A percentile compares a stretch with the other conserved stretches of the same genome.
Conservation (phyloP, 768 basidiomycete genomes). For the Paxillus ammoniavirescens region DNA sequence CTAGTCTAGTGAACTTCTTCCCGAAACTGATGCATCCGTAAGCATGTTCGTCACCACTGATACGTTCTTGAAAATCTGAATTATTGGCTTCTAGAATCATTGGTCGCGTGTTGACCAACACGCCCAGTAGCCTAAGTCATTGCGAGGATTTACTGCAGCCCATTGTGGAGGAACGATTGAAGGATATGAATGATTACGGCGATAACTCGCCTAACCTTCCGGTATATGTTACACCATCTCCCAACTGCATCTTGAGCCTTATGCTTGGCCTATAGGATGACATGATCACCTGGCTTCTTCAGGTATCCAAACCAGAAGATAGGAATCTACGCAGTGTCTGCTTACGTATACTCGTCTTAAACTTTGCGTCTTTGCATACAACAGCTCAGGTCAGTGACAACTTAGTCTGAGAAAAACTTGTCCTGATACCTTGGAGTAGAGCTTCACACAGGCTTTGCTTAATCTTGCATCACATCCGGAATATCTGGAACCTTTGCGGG, state of each 20-base stretch:
- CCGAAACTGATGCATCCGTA: conserved; percentile 36
- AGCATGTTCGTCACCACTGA: conserved; percentile 9
- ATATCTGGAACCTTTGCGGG: conserved; percentile 38
- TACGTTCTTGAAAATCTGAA: conserved; percentile 12
- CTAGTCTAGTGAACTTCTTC: conserved; percentile 32
- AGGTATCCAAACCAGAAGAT: conserved; percentile 25
- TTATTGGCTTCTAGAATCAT: conserved; percentile 24
- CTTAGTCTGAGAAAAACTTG: background rate
- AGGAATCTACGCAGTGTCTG: conserved; percentile 28
- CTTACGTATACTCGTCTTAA: conserved; percentile 35
- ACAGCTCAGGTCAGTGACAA: conserved; percentile 28
- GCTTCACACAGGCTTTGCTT: conserved; percentile 37
- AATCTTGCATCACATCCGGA: conserved; percentile 40
- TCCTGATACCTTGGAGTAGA: conserved; percentile 21
- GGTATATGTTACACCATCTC: conserved; percentile 19
- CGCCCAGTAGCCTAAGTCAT: conserved; percentile 27
- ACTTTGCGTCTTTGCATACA: conserved; percentile 39
- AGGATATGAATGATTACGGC: conserved; percentile 24
- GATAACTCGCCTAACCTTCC: conserved; percentile 31
- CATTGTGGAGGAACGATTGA: conserved; percentile 33
- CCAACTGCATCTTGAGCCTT: conserved; percentile 1
- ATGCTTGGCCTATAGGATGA: conserved; percentile 30
- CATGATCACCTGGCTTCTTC: conserved; percentile 42
- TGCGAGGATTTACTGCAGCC: conserved; percentile 31
- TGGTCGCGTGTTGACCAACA: conserved; percentile 33